Base-by-base conservation (phyloP, 208 protist species). In the Angomonas ambiguus region DNA sequence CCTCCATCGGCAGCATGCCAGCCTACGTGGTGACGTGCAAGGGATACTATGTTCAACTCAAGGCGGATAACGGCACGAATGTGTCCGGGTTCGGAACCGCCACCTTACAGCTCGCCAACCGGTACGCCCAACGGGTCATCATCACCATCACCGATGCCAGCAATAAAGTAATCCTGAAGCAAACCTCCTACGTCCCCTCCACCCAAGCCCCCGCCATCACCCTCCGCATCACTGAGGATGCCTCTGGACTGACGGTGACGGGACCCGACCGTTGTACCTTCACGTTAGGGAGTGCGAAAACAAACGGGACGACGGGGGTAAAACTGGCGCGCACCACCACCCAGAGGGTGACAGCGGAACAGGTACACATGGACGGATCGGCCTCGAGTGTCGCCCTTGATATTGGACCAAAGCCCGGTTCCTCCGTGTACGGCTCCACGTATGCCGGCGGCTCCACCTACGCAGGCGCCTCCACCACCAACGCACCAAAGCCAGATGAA, bases 31-130 rank as follows among this genome's bases (percentile, higher is more conserved):
- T 69, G 3, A 74, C 68, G 8, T 69, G 67, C 34, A 65, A 64
- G 2, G 76, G 74, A 32, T 89, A 82, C 67, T 64, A 35, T 31
- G 70, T 93, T 41, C 74, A 88, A 69, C 68, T 93, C 11, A 73
- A 69, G 35, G 77, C 71, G 22, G 82, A 89, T 51, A 71, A 80
- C 64, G 82, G 83, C 49, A 77, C 73, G 20, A 79, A 74, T 6
- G 78, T 64, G 11, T 69, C 68, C 4, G 82, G 83, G 20, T 65
- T 80, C 24, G 73, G 71, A 20, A 59, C 41, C 28, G 87, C 76
- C 0, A 35, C 70, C 25, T 77, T 88, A 41, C 73, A 61, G 30
- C 66, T 90, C 48, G 67, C 71, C 2, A 78, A 91, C 64, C 65
- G 71, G 33, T 41, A 61, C 28, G 75, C 71, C 31, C 84, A 93